Conservation (phyloP, 169 alveolate genomes). For the Eimeria falciformis region DNA sequence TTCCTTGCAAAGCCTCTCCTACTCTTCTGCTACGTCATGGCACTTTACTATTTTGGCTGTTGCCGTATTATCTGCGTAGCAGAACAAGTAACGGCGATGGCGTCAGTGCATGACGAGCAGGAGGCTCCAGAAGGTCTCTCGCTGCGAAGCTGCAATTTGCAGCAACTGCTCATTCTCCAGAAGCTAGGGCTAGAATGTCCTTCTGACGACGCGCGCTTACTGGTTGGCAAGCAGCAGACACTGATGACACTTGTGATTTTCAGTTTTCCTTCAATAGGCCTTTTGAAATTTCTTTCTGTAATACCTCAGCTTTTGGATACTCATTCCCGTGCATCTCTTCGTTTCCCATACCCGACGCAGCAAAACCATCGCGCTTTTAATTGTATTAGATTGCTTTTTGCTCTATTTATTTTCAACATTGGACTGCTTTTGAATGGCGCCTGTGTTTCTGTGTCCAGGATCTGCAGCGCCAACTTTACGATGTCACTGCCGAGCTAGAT, state of each 20-base stretch:
- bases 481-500: slow-evolving; percentile 52
- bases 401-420: too few species aligned
- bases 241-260: not conserved
- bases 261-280: too few species aligned
- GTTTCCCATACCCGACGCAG: too few species aligned
- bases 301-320: too few species aligned
- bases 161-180: slow-evolving; percentile 34
- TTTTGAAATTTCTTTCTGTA: too few species aligned
- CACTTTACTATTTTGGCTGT: not conserved
- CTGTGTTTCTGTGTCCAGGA: not conserved
- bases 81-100: not conserved
- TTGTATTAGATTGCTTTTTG: too few species aligned
- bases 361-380: too few species aligned
- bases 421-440: not conserved
- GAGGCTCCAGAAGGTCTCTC: slow-evolving; percentile 33
- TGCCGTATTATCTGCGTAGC: not conserved
- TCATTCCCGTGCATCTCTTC: too few species aligned
- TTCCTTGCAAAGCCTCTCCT: too few species aligned
- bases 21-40: not conserved
- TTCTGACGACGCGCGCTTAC: slow-evolving; percentile 55
- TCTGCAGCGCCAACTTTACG: slow-evolving; percentile 49
- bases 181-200: slow-evolving; percentile 40
- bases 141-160: slow-evolving; percentile 41
- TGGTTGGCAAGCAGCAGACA: slow-evolving; percentile 22
- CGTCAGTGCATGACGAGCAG: not conserved